Base-by-base conservation (phyloP, 176 grass and related monocot genomes). In the Puccinellia tenuiflora region DNA sequence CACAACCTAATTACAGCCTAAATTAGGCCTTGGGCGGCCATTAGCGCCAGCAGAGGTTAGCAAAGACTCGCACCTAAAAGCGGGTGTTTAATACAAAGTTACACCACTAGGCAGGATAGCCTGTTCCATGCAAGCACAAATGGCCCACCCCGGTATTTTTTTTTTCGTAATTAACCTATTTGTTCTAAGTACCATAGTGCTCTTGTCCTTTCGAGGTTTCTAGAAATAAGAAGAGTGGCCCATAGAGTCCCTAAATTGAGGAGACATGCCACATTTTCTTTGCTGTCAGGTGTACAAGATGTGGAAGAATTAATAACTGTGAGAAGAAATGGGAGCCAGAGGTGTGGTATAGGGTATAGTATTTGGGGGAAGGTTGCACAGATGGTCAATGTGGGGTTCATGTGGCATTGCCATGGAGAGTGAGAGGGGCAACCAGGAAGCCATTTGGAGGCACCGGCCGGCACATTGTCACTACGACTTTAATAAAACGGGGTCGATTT, bases 371-470 rank as follows among this genome's bases (percentile, higher is more conserved):
- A 84, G 79, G 80, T 84, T 88, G 79, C 35, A 39, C 0, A 79
- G 59, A 78, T 86, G 83, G 84, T 89, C 74, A 88, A 84, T 17
- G 78, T 79, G 73, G 67, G 73, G 57, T 70, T 68, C 71, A 20
- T 54, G 75, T 54, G 62, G 79, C 70, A 81, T 66, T 81, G 72
- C 12, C 75, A 63, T 0, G 73, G 80, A 82, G 59, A 87, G 68
- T 20, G 74, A 95, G 87, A 82, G 72, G 79, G 15, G 80, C 20
- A 43, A 76, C 12, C 22, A 26, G 35, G 43, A 48, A 46, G 15
- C 28, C 48, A 34, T 86, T 86, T 66, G 89, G 86, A 89, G 89
- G 89, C 84, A 86, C 86, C 84, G 84, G 88, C 86, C 84, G 84
- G 79, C 93, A 78, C 85, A 82, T 43, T 88, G 90, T 90, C 88